A percentile compares a stretch with the other conserved stretches of the same genome.
Evolutionary conservation across 768 basidiomycete genomes (phyloP).

Genomic region (Termitomyces sp.): DNA sequence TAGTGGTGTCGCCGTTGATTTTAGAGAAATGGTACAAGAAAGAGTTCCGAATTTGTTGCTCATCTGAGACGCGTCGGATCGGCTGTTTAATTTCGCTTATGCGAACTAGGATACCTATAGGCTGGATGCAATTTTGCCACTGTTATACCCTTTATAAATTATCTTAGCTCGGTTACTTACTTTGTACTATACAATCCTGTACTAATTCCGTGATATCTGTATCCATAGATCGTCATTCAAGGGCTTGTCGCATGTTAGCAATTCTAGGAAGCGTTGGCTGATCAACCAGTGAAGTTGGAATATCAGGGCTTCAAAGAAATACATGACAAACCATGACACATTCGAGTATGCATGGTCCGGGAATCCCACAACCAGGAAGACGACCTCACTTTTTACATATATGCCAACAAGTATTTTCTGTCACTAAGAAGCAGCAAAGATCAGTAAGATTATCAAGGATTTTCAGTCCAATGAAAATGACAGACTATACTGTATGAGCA

Average conservation of each 20-base stretch:
- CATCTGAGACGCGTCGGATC: conserved; percentile 24
- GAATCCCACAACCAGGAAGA: not conserved
- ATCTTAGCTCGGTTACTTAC: conserved; percentile 12
- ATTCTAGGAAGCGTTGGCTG: not conserved
- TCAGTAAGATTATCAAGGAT: not conserved
- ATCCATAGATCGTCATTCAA: not conserved
- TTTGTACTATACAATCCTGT: conserved; percentile 5
- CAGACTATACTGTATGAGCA: too few species aligned
- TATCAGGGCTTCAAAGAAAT: not conserved
- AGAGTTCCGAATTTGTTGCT: conserved; percentile 44
- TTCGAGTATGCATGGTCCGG: too few species aligned
- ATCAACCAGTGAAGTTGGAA: not conserved
- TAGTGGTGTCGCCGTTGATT: conserved; percentile 46
- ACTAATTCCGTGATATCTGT: conserved; percentile 2
- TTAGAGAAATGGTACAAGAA: conserved; percentile 55
- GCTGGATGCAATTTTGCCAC: conserved; percentile 7
- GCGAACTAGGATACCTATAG: conserved; percentile 12
- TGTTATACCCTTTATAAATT: conserved; percentile 13
- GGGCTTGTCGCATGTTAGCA: not conserved
- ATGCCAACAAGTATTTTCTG: conserved; percentile 15
- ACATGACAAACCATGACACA: not conserved
- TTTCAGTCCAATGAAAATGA: not conserved
- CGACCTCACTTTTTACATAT: conserved; percentile 5
- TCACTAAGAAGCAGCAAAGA: conserved; percentile 12
- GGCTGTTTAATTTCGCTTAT: not conserved